A percentile compares a stretch with the other conserved stretches of the same genome.
Evolutionary conservation across 2,329 filamentous ascomycete species (phyloP).

Genomic region (Cyphellophora europaea): DNA sequence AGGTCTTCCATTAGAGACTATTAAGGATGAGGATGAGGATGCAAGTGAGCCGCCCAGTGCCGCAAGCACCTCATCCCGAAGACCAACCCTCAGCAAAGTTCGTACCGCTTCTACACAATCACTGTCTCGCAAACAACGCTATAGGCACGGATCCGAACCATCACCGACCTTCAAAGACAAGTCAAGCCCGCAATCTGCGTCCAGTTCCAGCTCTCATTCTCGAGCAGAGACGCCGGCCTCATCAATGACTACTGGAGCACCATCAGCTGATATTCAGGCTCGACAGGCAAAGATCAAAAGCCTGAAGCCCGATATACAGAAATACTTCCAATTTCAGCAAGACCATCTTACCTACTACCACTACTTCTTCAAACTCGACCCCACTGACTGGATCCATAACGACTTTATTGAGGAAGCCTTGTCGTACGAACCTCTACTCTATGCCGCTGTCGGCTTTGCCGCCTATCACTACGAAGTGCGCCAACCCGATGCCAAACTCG

Average conservation of each 20-base stretch:
- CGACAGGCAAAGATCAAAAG: conserved; percentile 25
- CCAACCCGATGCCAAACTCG: conserved; percentile 61
- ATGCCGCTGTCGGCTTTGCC: conserved; percentile 79
- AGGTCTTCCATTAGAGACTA: conserved; percentile 15
- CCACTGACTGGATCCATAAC: conserved; percentile 62
- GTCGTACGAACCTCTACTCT: conserved; percentile 70
- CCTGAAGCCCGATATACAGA: conserved; percentile 61
- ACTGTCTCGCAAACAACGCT: conserved; percentile 21
- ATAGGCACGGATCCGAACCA: conserved; percentile 16
- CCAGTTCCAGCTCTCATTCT: conserved; percentile 29
- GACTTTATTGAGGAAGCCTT: conserved; percentile 65
- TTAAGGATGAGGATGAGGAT: conserved; percentile 19
- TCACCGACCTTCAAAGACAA: conserved; percentile 22
- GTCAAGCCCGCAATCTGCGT: conserved; percentile 40
- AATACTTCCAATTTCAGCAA: conserved; percentile 69
- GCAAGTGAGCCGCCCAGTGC: conserved; percentile 9
- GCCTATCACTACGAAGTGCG: conserved; percentile 74
- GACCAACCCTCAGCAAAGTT: conserved; percentile 4
- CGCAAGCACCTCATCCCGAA: not conserved
- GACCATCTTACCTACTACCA: conserved; percentile 72
- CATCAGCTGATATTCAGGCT: conserved; percentile 13
- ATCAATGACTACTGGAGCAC: conserved; percentile 12
- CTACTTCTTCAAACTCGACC: conserved; percentile 67
- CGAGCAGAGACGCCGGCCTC: conserved; percentile 24
- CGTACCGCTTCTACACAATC: conserved; percentile 16